Evolutionary conservation across 208 protist species (phyloP), one percentile per base, ranked within the genome.

Genomic region (Leishmania amazonensis): DNA sequence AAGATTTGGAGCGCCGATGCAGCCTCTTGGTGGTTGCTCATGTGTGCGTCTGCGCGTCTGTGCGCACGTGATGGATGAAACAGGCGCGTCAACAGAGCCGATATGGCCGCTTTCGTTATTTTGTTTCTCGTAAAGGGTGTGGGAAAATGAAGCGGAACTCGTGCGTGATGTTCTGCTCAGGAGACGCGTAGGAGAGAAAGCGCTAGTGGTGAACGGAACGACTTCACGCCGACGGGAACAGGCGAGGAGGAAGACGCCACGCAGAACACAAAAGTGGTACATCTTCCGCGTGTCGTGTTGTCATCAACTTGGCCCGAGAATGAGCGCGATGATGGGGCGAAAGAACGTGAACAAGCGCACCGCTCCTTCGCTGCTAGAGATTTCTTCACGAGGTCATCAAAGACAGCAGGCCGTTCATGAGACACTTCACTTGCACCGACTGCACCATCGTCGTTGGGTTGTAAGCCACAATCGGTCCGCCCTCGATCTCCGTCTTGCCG

Each of bases 401-500:
- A 13, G 78, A 28, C 1, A 85, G 65, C 57, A 87, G 78, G 0
- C 83, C 81, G 7, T 72, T 47, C 53, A 87, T 42, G 35, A 90
- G 74, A 53, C 75, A 54, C 81, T 84, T 74, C 64, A 83, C 64
- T 73, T 83, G 67, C 71, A 83, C 70, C 3, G 76, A 75, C 68
- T 90, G 87, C 58, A 65, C 15, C 75, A 86, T 80, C 8, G 86
- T 60, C 1, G 84, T 83, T 21, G 87, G 87, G 80, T 90, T 90
- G 75, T 87, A 90, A 7, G 57, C 81, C 31, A 80, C 79, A 15
- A 89, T 40, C 17, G 62, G 78, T 31, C 79, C 81, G 2, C 57
- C 73, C 5, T 81, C 78, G 38, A 72, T 62, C 47, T 85, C 81
- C 57, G 9, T 73, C 78, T 81, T 81, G 24, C 76, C 76, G 15